These are phyloP conservation scores for Meyerozyma athensensis DNA, from an alignment of 1,139 yeast genomes.

Conservation along the genomic window DNA sequence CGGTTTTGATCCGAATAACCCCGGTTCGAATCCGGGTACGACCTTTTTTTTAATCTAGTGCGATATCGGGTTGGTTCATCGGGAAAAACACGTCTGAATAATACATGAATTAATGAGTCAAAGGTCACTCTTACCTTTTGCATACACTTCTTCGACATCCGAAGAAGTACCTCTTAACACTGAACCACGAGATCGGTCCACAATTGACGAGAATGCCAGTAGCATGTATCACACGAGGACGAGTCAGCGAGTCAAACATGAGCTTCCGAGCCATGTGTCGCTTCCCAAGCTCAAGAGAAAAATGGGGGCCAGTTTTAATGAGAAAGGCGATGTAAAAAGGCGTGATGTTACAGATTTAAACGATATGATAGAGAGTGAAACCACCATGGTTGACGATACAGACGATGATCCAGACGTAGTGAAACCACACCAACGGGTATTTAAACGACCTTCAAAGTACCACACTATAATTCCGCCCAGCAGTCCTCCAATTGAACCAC, in stretches of 20 bases:
- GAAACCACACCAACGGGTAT: conserved; percentile 4
- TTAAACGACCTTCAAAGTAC: conserved; percentile 3
- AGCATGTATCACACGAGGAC: conserved; percentile 34
- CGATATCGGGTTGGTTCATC: neutral
- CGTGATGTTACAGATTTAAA: conserved; percentile 18
- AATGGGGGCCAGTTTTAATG: conserved; percentile 45
- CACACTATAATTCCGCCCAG: conserved; percentile 22
- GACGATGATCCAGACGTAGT: conserved; percentile 13
- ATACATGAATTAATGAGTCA: conserved; percentile 27
- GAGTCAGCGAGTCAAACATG: conserved; percentile 5
- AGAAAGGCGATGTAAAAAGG: conserved; percentile 40
- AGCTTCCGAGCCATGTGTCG: conserved; percentile 6
- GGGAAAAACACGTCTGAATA: neutral
- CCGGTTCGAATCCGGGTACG: conserved; percentile 96
- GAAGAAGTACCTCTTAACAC: conserved; percentile 27
- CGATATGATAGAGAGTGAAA: conserved; percentile 8
- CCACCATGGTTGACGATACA: conserved; percentile 17
- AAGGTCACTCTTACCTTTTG: conserved; percentile 42
- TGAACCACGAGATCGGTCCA: conserved; percentile 30
- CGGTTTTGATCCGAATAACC: conserved; percentile 72
- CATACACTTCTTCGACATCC: conserved; percentile 29
- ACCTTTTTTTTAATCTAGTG: conserved; percentile 44
- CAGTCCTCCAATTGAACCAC: conserved; percentile 26
- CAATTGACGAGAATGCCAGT: conserved; percentile 37
- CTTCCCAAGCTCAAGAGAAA: conserved; percentile 40